A percentile compares a stretch with the other conserved stretches of the same genome.
phyloP scores from a whole-genome alignment of 108 stramenopile genomes.

The Schizochytrium sp. region DNA sequence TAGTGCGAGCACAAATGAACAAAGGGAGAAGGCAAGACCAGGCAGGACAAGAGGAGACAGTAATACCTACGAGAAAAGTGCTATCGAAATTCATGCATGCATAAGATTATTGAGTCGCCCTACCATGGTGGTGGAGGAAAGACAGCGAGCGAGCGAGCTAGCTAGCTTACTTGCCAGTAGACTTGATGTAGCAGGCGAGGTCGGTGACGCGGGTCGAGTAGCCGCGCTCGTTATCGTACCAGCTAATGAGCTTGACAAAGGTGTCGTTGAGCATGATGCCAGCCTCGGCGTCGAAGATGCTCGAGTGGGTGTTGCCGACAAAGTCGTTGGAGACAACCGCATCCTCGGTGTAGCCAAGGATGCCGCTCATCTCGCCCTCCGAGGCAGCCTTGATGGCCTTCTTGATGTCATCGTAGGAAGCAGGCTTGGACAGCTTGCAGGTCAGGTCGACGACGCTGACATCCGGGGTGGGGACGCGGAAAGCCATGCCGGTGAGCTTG shows the following conservation, averaged over 20 bases:
- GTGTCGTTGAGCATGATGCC: constrained; percentile 70
- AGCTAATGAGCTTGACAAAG: constrained; percentile 63
- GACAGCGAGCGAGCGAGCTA: neutral
- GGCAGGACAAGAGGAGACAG: too few species aligned
- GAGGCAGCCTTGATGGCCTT: constrained; percentile 77
- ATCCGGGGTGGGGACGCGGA: constrained; percentile 98
- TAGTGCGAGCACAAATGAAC: too few species aligned
- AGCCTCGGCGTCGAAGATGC: constrained; percentile 96
- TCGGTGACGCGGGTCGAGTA: constrained; percentile 57
- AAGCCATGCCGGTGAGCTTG: constrained; percentile 99
- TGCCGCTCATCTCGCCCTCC: constrained; percentile 89
- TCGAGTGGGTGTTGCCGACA: constrained; percentile 81
- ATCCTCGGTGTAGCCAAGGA: constrained; percentile 97
- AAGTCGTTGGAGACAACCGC: constrained; percentile 94
- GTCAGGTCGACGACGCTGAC: constrained; percentile 98
- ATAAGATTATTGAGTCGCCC: too few species aligned
- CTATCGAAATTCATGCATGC: too few species aligned
- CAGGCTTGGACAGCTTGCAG: constrained; percentile 65
- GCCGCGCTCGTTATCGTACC: constrained; percentile 69
- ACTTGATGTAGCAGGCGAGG: constrained; percentile 84
- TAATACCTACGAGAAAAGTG: too few species aligned
- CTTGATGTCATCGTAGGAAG: constrained; percentile 96
- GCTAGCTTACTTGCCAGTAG: constrained; percentile 18
- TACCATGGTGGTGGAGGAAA: neutral
- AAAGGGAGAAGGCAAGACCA: too few species aligned